phyloP scores from a whole-genome alignment of 495 filamentous ascomycete genomes.

The Chaetomium tenue region DNA sequence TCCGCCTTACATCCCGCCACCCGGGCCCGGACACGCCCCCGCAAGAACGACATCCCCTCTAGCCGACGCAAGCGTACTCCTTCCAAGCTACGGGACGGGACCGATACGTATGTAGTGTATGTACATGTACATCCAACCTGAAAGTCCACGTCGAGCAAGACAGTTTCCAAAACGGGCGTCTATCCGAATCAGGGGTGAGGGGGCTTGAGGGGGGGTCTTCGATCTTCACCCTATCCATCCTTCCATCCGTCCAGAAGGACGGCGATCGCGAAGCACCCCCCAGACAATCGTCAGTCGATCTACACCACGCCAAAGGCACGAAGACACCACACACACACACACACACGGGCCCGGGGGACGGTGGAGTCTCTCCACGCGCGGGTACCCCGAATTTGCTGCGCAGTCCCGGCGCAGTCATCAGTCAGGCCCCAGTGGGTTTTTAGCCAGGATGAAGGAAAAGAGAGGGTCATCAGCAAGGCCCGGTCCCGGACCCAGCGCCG shows the following conservation, averaged over 20 bases:
- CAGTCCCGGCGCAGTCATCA: neutral
- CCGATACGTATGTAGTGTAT: neutral
- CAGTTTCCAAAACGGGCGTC: too few species aligned
- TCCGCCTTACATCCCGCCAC: neutral
- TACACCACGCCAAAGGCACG: neutral
- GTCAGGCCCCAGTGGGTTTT: neutral
- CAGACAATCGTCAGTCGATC: neutral
- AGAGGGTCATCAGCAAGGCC: too few species aligned
- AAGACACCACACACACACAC: neutral
- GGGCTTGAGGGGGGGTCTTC: too few species aligned
- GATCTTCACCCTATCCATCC: neutral
- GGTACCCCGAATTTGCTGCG: neutral
- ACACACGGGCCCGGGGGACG: neutral
- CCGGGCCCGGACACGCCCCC: neutral
- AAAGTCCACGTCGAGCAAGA: too few species aligned
- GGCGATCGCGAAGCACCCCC: neutral
- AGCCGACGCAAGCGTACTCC: too few species aligned
- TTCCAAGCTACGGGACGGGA: neutral
- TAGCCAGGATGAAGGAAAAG: conserved; percentile 8
- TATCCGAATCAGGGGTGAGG: too few species aligned
- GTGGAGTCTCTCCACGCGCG: conserved; percentile 6
- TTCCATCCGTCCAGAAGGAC: neutral
- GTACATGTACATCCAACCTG: neutral
- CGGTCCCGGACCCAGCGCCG: neutral
- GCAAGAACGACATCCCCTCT: neutral